Evolutionary conservation across 78 protist genomes (phyloP), one percentile per base, ranked within the genome.

Genomic region (Dictyostelium purpureum): DNA sequence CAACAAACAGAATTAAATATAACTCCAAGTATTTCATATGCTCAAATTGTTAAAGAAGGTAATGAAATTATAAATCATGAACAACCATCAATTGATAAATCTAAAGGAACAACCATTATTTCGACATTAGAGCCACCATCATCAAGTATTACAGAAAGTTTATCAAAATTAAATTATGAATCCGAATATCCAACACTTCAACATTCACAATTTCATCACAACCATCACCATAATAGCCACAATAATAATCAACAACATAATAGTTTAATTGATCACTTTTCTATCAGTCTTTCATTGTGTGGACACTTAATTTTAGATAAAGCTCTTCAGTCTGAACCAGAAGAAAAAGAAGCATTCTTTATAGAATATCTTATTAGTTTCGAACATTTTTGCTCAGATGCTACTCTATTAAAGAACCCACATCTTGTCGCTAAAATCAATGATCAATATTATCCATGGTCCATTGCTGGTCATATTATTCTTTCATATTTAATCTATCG

Each of bases 401-500:
- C 63, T 18, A 28, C 78, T 2, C 5, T 92, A 43, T 40, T 92
- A 19, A 78, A 77, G 54, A 87, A 91, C 43, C 88, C 79, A 47
- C 87, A 80, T 67, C 43, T 79, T 42, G 95, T 91, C 16, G 90
- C 90, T 37, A 80, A 65, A 49, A 52, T 92, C 35, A 76, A 66
- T 57, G 78, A 43, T 18, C 54, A 81, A 26, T 78, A 67, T 51
- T 88, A 88, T 47, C 93, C 94, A 59, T 94, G 96, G 96, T 77
- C 96, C 10, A 54, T 94, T 19, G 96, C 94, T 7, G 94, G 91
- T 45, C 93, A 89, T 38, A 37, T 80, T 7, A 85, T 94, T 40
- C 21, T 94, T 37, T 63, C 94, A 6, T 24, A 71, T 40, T 26
- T 94, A 9, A 77, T 85, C 26, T 94, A 76, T 52, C 71, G 74